Evolutionary conservation across 257 asterid genomes (phyloP).

Genomic region (Solanum okadae): DNA sequence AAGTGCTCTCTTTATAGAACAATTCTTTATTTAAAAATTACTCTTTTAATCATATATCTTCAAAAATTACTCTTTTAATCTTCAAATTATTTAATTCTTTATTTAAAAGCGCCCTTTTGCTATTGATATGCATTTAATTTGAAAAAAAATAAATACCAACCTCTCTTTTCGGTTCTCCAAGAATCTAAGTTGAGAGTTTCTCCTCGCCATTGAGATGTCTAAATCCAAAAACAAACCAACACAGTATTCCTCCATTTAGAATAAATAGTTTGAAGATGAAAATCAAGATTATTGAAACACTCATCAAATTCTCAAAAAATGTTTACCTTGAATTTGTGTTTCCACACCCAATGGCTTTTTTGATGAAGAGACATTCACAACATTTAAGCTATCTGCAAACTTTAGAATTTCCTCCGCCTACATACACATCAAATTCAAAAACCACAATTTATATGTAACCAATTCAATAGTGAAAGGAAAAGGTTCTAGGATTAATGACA

Average conservation of each 20-base stretch:
- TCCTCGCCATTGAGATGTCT: not conserved
- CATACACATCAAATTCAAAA: not conserved
- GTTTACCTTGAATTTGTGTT: not conserved
- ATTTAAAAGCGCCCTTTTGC: no score
- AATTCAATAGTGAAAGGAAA: not conserved
- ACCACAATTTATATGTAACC: not conserved
- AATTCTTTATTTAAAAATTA: no score
- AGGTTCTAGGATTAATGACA: not conserved
- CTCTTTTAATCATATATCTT: not conserved
- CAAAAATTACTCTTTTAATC: not conserved
- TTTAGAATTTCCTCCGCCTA: not conserved
- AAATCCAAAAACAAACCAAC: not conserved
- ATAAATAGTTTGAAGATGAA: not conserved
- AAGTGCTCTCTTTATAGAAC: not conserved
- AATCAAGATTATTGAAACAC: not conserved
- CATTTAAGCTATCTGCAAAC: not conserved
- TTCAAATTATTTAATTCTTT: no score
- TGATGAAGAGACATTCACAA: not conserved
- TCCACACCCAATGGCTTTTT: no score
- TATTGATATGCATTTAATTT: no score
- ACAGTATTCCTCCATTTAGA: not conserved
- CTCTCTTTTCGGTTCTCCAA: not conserved
- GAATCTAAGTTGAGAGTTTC: not conserved
- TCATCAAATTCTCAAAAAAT: no score
- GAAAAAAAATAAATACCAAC: not conserved